Conservation (phyloP, 2,329 filamentous ascomycete genomes). For the Claviceps spartinae region DNA sequence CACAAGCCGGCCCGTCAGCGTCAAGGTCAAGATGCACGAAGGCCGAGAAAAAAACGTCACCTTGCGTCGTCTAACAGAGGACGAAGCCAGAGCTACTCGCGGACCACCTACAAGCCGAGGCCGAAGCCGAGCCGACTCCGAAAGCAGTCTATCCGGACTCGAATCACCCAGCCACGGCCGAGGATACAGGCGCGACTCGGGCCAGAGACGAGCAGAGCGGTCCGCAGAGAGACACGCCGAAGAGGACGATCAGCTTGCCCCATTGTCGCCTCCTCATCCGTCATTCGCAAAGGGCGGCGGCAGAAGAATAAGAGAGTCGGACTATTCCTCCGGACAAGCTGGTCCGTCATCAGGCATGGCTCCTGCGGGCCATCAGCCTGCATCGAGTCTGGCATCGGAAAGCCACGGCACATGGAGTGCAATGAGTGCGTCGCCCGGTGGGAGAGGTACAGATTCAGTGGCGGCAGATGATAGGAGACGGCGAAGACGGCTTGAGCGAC, state of each 20-base stretch:
- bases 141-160: conserved; percentile 43
- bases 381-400: conserved; percentile 35
- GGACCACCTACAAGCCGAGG: conserved; percentile 16
- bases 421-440: conserved; percentile 33
- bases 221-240: conserved; percentile 32
- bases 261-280: conserved; percentile 42
- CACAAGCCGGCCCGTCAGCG: conserved; percentile 36
- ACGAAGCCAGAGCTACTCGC: conserved; percentile 36
- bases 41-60: conserved; percentile 49
- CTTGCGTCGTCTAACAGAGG: conserved; percentile 45
- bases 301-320: conserved; percentile 42
- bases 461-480: conserved; percentile 39
- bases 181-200: conserved; percentile 41
- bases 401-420: conserved; percentile 42
- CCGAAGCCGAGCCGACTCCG: conserved; percentile 31
- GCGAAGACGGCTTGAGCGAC: conserved; percentile 40
- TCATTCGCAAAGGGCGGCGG: conserved; percentile 38
- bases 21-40: conserved; percentile 47
- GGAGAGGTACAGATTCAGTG: conserved; percentile 18
- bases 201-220: conserved; percentile 31
- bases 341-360: conserved; percentile 30
- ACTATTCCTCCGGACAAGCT: conserved; percentile 44
- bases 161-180: conserved; percentile 33
- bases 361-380: conserved; percentile 25
- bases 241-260: conserved; percentile 23